Evolutionary conservation across 495 filamentous ascomycete species (phyloP).

Genomic region (Parmelia sp.): DNA sequence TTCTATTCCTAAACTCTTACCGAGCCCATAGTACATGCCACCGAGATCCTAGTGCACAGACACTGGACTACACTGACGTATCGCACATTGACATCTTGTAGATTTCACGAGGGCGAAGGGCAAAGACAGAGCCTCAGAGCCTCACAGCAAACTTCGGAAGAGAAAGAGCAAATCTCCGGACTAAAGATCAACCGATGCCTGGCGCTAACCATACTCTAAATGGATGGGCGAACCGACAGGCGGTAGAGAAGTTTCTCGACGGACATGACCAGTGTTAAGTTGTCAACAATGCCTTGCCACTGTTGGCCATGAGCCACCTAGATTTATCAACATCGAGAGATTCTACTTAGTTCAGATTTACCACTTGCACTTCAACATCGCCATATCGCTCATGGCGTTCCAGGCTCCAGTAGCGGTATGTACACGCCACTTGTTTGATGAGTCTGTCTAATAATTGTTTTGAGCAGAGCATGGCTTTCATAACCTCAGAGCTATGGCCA

Average conservation of each 20-base stretch:
- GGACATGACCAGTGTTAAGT: no score
- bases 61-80: not conserved
- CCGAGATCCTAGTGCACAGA: not conserved
- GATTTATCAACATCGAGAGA: constrained; percentile 2
- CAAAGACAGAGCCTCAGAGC: no score
- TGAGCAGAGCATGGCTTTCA: constrained; percentile 34
- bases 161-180: not conserved
- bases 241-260: constrained; percentile 13
- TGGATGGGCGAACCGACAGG: not conserved
- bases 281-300: not conserved
- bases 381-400: constrained; percentile 40
- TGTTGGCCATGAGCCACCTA: constrained; percentile 4
- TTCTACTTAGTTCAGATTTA: not conserved
- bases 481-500: constrained; percentile 42
- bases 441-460: constrained; percentile 16
- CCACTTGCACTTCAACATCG: not conserved
- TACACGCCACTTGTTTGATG: constrained; percentile 28
- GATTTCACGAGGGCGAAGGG: not conserved
- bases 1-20: not conserved
- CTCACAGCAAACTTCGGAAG: no score
- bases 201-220: not conserved
- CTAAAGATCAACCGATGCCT: not conserved
- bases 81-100: not conserved
- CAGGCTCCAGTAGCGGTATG: constrained; percentile 39
- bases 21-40: not conserved